Base-by-base conservation (phyloP, 768 basidiomycete species). In the Rhizopogon vulgaris region DNA sequence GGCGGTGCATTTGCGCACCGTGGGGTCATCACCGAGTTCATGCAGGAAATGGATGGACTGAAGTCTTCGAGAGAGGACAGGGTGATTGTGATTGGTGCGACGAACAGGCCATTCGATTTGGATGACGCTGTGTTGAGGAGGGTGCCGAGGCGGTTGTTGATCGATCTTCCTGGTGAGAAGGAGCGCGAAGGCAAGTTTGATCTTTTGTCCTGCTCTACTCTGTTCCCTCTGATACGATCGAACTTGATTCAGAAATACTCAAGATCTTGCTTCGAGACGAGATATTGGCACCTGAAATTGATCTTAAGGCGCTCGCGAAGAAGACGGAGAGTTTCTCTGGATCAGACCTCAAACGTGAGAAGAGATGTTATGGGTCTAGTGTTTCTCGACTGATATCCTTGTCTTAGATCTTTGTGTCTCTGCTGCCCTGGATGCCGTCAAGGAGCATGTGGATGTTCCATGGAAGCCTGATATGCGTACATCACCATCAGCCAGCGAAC, bases 1-100 rank as follows among this genome's bases (percentile, higher is more conserved):
- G 89, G 87, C 8, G 84, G 91, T 50, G 83, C 82, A 11, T 78
- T 87, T 60, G 90, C 91, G 5, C 92, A 95, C 60, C 77, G 92
- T 38, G 87, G 90, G 41, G 82, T 94, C 48, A 87, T 90, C 63
- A 93, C 90, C 9, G 89, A 94, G 67, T 92, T 92, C 66, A 92
- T 94, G 90, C 89, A 90, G 63, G 92, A 95, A 65, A 95, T 97
- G 93, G 94, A 97, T 60, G 94, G 94, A 3, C 71, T 97, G 52
- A 87, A 83, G 64, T 80, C 87, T 8, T 85, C 83, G 27, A 79
- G 78, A 56, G 87, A 92, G 49, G 83, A 89, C 56, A 82, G 82
- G 55, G 83, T 96, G 52, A 85, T 95, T 51, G 85, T 97, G 45
- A 92, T 97, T 48, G 94, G 94, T 38, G 94, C 94, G 2, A 96